Percentiles rank a stretch among this genome's conserved stretches.
phyloP scores from a whole-genome alignment of 2,329 filamentous ascomycete genomes.

The Claviceps capensis region DNA sequence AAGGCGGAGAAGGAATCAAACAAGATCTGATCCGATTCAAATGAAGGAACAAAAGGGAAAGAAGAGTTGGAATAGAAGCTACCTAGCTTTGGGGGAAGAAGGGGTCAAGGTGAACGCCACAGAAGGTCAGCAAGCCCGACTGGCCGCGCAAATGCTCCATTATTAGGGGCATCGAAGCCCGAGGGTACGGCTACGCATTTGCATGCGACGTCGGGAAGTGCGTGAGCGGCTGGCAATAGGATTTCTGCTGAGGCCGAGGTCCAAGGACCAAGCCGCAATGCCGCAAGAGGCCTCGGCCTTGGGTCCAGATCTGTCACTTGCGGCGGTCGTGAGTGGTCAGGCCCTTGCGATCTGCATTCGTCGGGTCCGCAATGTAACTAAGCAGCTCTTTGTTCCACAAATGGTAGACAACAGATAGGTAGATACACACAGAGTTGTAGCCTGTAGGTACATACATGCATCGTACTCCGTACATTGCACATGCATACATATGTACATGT shows the following conservation, averaged over 20 bases:
- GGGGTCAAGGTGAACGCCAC: neutral
- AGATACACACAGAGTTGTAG: too few species aligned
- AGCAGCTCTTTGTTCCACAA: too few species aligned
- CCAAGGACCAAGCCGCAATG: conserved; percentile 7
- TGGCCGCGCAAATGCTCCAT: conserved; percentile 4
- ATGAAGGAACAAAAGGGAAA: neutral
- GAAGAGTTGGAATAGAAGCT: neutral
- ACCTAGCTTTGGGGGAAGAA: neutral
- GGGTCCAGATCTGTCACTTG: conserved; percentile 7
- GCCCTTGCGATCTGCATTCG: neutral
- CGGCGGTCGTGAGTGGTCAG: neutral
- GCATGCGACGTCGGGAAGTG: neutral
- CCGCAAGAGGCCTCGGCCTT: neutral
- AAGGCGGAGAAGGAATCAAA: neutral
- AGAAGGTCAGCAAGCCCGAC: neutral
- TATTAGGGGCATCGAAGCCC: conserved; percentile 6
- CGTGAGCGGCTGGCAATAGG: neutral
- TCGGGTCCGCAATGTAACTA: neutral
- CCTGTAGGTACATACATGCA: too few species aligned
- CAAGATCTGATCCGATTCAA: neutral
- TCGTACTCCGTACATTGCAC: too few species aligned
- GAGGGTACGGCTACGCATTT: neutral
- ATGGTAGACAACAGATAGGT: too few species aligned
- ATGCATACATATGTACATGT: too few species aligned
- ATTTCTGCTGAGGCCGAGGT: conserved; percentile 7